Evolutionary conservation across 176 grass and related monocot genomes (phyloP).

Genomic region (Triticum urartu): DNA sequence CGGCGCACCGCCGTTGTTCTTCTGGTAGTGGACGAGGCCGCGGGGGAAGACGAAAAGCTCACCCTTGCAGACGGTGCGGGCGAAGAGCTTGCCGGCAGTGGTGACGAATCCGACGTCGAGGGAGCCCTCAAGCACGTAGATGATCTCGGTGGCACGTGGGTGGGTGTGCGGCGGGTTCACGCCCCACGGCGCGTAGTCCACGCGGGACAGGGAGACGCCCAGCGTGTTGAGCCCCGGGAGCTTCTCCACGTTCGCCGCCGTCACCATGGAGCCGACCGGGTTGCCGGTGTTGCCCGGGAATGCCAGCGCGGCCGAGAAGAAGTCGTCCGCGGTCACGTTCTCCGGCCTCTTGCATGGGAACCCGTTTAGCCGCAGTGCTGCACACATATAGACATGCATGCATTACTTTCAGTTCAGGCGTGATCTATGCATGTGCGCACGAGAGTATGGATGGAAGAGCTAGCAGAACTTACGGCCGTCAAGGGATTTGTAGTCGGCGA

Average conservation of each 20-base stretch:
- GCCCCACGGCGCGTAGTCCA: neutral
- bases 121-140: neutral
- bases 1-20: neutral
- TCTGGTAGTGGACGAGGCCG: slow-evolving; percentile 1
- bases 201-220: neutral
- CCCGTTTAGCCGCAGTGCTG: neutral
- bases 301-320: neutral
- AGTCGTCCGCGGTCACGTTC: neutral
- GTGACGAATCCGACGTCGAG: neutral
- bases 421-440: neutral
- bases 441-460: neutral
- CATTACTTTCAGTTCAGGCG: neutral
- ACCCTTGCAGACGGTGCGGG: neutral
- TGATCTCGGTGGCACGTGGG: neutral
- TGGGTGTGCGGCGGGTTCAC: slow-evolving; percentile 10
- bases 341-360: slow-evolving; percentile 11
- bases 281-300: neutral
- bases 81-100: neutral
- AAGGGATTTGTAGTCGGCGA: slow-evolving; percentile 71
- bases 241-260: neutral
- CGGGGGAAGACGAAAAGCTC: neutral
- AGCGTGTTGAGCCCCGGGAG: neutral
- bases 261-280: neutral
- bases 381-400: neutral
- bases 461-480: slow-evolving; percentile 42